These are phyloP conservation scores for Azolla pinnata DNA, from an alignment of 75 land plant species.

Conservation along the genomic window DNA sequence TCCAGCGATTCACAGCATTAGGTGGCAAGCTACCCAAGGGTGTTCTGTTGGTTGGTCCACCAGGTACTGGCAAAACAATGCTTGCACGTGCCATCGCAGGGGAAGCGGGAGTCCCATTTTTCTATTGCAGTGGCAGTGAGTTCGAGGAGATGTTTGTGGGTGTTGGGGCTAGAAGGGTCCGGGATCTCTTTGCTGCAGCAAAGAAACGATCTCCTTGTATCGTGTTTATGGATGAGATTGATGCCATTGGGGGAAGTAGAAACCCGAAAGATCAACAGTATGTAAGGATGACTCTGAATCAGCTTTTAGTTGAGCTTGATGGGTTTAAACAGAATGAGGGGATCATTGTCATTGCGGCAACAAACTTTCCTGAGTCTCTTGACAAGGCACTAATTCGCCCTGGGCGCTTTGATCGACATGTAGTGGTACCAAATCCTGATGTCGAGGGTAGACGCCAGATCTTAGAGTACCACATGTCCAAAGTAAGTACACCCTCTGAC, in stretches of 20 bases:
- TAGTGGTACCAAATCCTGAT: constrained; percentile 99
- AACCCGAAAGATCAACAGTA: constrained; percentile 97
- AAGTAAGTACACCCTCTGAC: constrained; percentile 57
- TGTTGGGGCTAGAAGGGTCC: constrained; percentile 87
- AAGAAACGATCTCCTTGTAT: constrained; percentile 95
- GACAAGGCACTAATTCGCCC: constrained; percentile 95
- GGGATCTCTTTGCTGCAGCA: constrained; percentile 94
- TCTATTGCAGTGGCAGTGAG: constrained; percentile 97
- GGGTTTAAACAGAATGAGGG: constrained; percentile 99
- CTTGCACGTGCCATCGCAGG: constrained; percentile 97
- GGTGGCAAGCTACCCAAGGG: constrained; percentile 99
- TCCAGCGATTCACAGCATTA: constrained; percentile 81
- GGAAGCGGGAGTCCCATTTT: constrained; percentile 97
- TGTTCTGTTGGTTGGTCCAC: constrained; percentile 93
- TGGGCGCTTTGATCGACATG: constrained; percentile 94
- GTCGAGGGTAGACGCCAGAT: constrained; percentile 97
- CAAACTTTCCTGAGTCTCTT: constrained; percentile 93
- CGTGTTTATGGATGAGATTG: constrained; percentile 96
- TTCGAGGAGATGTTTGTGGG: constrained; percentile 99
- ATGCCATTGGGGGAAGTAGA: constrained; percentile 95
- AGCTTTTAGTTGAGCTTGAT: constrained; percentile 92
- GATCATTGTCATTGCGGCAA: constrained; percentile 97
- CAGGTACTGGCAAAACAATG: constrained; percentile 97
- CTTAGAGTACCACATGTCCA: constrained; percentile 87
- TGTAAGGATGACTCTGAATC: constrained; percentile 97